Conservation (phyloP, 306 rosid genomes). For the Dicorynia guianensis region DNA sequence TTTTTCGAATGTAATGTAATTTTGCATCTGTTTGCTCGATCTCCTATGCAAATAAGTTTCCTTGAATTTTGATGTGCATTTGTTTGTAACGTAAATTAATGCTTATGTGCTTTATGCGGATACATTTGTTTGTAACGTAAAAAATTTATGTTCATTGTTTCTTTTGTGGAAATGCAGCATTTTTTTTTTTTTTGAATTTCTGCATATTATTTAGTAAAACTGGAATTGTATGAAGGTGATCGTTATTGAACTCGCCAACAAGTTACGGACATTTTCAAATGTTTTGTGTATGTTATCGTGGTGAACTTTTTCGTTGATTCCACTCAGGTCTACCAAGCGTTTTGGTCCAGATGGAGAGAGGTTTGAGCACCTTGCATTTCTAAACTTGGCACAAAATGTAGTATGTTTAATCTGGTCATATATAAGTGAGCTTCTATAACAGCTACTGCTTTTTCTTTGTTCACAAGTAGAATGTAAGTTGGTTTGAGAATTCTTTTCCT, state of each 20-base stretch:
- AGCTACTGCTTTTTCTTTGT: not conserved
- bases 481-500: not conserved
- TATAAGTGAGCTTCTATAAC: conserved; percentile 58
- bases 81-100: too few species aligned
- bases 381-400: conserved; percentile 75
- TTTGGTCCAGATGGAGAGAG: conserved; percentile 69
- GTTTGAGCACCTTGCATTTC: conserved; percentile 74
- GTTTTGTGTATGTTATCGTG: not conserved
- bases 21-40: not conserved
- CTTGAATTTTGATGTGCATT: not conserved
- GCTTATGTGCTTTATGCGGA: not conserved
- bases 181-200: not conserved
- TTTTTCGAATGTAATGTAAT: not conserved
- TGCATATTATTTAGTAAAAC: not conserved
- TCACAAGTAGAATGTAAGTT: not conserved
- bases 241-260: not conserved
- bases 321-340: conserved; percentile 70
- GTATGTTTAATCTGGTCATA: conserved; percentile 79
- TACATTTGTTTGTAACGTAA: too few species aligned
- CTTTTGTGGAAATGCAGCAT: not conserved
- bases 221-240: too few species aligned
- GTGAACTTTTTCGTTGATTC: not conserved
- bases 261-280: not conserved
- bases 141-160: too few species aligned
- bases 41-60: not conserved